phyloP scores from a whole-genome alignment of 306 rosid species.

The Quercus variabilis region DNA sequence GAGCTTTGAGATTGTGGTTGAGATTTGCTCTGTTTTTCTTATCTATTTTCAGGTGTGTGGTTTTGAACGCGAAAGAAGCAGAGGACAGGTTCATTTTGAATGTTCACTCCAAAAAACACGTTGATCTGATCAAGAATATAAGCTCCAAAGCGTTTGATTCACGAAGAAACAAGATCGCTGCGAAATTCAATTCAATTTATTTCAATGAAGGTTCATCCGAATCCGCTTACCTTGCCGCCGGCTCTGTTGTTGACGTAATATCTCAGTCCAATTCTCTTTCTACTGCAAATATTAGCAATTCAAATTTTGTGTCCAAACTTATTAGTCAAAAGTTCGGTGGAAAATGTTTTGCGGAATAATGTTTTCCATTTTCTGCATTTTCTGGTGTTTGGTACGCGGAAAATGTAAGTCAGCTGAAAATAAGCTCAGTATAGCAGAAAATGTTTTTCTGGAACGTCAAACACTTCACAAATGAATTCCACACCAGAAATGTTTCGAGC shows the following conservation, averaged over 20 bases:
- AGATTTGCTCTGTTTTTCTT: background rate
- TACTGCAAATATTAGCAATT: too few species aligned
- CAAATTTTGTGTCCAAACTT: too few species aligned
- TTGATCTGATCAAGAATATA: constrained; percentile 58
- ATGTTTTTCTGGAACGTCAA: background rate
- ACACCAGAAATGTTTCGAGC: too few species aligned
- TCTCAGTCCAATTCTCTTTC: too few species aligned
- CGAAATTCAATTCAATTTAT: constrained; percentile 56
- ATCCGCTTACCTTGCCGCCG: constrained; percentile 91
- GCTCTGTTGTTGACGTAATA: constrained; percentile 72
- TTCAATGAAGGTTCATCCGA: constrained; percentile 82
- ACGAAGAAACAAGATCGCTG: constrained; percentile 43
- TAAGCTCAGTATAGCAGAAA: too few species aligned
- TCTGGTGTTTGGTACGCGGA: too few species aligned
- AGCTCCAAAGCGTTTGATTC: constrained; percentile 53
- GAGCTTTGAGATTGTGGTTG: background rate
- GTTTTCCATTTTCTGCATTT: too few species aligned
- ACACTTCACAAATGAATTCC: too few species aligned
- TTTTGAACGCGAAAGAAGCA: constrained; percentile 71
- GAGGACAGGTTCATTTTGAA: constrained; percentile 53
- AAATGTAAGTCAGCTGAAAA: too few species aligned
- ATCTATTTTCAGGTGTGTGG: constrained; percentile 62
- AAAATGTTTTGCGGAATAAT: too few species aligned
- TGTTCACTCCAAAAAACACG: constrained; percentile 65
- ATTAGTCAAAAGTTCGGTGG: too few species aligned